Percentiles rank a stretch among this genome's conserved stretches.
phyloP scores from a whole-genome alignment of 768 basidiomycete species.

The Jaapia argillacea region DNA sequence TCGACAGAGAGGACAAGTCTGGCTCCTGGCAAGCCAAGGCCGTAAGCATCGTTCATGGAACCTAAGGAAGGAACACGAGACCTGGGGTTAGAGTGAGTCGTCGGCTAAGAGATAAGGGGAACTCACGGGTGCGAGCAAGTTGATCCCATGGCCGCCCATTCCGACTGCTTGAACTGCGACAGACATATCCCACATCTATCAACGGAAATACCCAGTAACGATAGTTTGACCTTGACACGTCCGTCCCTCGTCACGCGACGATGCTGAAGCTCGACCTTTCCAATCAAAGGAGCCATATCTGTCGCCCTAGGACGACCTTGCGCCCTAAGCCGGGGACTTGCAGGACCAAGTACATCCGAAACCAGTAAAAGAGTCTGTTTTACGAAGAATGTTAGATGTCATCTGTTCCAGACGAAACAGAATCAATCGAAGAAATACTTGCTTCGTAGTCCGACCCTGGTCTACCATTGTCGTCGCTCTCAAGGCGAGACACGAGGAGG shows the following conservation, averaged over 20 bases:
- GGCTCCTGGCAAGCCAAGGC: conserved; percentile 50
- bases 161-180: conserved; percentile 52
- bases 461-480: conserved; percentile 28
- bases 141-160: conserved; percentile 44
- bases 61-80: conserved; percentile 12
- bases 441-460: conserved; percentile 60
- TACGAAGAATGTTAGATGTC: conserved; percentile 23
- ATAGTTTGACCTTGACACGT: conserved; percentile 61
- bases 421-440: conserved; percentile 22
- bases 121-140: conserved; percentile 49
- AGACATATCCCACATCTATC: conserved; percentile 70
- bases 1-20: conserved; percentile 60
- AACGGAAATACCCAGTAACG: conserved; percentile 50
- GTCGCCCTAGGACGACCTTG: background rate
- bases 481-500: conserved; percentile 46
- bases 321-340: no score
- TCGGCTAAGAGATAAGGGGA: conserved; percentile 4
- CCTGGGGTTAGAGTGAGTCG: conserved; percentile 5
- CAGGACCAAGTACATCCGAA: no score
- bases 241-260: conserved; percentile 53
- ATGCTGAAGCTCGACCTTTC: conserved; percentile 41
- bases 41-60: conserved; percentile 58
- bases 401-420: conserved; percentile 10
- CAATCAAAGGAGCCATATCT: conserved; percentile 8
- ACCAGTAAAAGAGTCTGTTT: conserved; percentile 9